Evolutionary conservation across 306 rosid species (phyloP).

Genomic region (Mimosa bimucronata): DNA sequence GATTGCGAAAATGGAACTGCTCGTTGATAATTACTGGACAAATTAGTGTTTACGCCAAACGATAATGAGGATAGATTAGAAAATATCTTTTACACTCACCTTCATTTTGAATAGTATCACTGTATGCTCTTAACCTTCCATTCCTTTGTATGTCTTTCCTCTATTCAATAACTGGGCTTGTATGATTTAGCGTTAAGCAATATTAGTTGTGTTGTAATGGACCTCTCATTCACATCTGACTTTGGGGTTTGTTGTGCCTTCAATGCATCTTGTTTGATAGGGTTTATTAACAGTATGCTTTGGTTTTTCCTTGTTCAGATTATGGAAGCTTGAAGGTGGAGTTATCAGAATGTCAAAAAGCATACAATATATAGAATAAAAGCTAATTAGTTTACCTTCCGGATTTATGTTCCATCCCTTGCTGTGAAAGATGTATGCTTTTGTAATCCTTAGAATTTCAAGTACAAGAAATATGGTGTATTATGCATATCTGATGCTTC

Average conservation of each 20-base stretch:
- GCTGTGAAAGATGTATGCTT: not conserved
- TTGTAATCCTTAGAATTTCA: not conserved
- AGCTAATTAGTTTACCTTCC: not conserved
- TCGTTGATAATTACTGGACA: not conserved
- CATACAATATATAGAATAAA: conserved; percentile 24
- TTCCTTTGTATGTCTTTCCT: not conserved
- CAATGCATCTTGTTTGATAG: not conserved
- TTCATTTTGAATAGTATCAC: not conserved
- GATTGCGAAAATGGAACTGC: not conserved
- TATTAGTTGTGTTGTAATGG: not conserved
- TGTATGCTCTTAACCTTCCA: not conserved
- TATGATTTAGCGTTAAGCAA: not conserved
- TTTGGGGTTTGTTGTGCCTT: not conserved
- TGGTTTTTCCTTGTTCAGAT: conserved; percentile 32
- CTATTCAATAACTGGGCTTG: not conserved
- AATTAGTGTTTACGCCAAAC: not conserved
- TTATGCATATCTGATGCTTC: not conserved
- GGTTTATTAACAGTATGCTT: not conserved
- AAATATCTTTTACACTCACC: not conserved
- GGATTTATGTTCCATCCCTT: not conserved
- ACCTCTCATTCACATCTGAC: not conserved
- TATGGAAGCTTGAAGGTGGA: conserved; percentile 10
- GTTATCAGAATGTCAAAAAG: not conserved
- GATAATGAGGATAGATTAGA: not conserved
- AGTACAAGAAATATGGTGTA: not conserved